Base-by-base conservation (phyloP, 805 yeast species). In the Saturnispora saitoi region DNA sequence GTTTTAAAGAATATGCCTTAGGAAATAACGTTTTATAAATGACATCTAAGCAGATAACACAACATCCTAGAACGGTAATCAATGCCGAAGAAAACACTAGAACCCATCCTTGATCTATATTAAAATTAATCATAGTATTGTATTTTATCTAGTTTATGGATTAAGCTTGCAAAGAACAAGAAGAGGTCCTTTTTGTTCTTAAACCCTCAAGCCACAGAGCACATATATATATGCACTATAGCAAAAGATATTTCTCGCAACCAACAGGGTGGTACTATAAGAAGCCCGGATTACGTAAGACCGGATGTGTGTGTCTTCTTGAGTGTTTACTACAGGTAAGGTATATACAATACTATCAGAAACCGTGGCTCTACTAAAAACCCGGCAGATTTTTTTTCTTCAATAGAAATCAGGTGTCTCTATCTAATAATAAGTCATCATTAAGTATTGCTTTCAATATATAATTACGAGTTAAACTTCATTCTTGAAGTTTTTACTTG, bases 11-110 rank as follows among this genome's bases (percentile, higher is more conserved):
- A 2, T 76, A 74, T 48, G 68, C 53, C 46, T 53, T 57, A 5
- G 70, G 75, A 30, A 82, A 74, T 32, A 76, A 49, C 12, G 60
- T 29, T 43, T 65, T 59, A 62, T 82, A 80, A 0, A 82, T 11
- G 14, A 73, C 70, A 58, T 86, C 95, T 2, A 71, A 54, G 55
- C 68, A 82, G 14, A 91, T 85, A 45, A 83, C 68, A 12, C 73
- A 62, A 47, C 89, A 80, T 2, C 98, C 98, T 2, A 75, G 50
- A 1, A 84, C 65, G 53, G 96, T 87, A 45, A 88, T 77, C 8
- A 75, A 45, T 2, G 95, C 82, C 9, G 95, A 77, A 22, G 84
- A 69, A 1, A 70, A 54, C 1, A 91, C 80, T 42, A 85, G 67
- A 2, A 73, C 42, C 90, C 90, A 84, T 2, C 86, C 88, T 59